A percentile compares a stretch with the other conserved stretches of the same genome.
phyloP scores from a whole-genome alignment of 2,329 filamentous ascomycete species.

The Ascochyta pisi region DNA sequence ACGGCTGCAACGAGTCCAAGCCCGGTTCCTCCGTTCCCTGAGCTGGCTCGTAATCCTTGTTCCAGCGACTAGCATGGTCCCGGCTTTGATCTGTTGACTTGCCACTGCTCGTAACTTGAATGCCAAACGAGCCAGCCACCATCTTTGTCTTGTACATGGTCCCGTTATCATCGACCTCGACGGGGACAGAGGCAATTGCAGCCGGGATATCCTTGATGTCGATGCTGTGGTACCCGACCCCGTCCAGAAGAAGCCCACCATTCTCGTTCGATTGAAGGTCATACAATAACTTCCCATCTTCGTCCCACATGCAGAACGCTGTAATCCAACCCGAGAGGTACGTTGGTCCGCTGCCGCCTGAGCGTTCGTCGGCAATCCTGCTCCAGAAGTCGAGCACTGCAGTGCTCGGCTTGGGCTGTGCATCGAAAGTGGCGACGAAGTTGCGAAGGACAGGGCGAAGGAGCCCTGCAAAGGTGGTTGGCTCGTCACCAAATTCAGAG shows the following conservation, averaged over 20 bases:
- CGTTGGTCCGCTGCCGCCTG: not conserved
- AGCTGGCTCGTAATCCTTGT: not conserved
- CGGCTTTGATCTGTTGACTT: not conserved
- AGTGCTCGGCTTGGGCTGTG: not conserved
- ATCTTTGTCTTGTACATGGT: constrained; percentile 14
- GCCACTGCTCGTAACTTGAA: constrained; percentile 12
- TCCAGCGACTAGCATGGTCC: not conserved
- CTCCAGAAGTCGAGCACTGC: constrained; percentile 21
- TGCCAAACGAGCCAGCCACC: constrained; percentile 21
- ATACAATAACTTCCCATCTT: constrained; percentile 15
- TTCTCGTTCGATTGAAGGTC: not conserved
- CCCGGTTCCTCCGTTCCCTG: constrained; percentile 1
- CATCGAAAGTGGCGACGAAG: constrained; percentile 24
- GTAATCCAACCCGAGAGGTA: constrained; percentile 29
- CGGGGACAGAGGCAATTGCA: constrained; percentile 17
- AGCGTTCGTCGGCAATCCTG: constrained; percentile 8
- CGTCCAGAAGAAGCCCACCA: constrained; percentile 1
- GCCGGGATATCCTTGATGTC: constrained; percentile 14
- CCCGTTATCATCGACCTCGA: constrained; percentile 22
- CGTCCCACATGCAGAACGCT: constrained; percentile 30
- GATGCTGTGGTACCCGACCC: constrained; percentile 7
- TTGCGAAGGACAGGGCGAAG: constrained; percentile 20
- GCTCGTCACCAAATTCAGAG: constrained; percentile 13
- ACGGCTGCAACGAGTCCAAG: constrained; percentile 19
- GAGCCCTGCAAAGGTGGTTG: constrained; percentile 13